Base-by-base conservation (phyloP, 129 eudicot genomes). In the Heracleum sosnowskyi region DNA sequence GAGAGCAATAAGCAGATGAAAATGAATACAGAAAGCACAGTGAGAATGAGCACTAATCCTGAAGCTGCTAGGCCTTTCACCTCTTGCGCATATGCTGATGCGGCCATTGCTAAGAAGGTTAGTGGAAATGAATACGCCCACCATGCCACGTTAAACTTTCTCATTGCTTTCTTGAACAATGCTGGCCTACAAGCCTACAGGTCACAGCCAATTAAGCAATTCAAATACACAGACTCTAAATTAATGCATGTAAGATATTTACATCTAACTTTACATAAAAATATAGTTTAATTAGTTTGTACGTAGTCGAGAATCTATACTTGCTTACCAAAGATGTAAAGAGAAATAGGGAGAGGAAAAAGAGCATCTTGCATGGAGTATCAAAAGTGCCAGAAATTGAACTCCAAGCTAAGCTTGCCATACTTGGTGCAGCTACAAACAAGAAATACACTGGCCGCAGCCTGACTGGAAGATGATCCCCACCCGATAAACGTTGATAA, bases 111-210 rank as follows among this genome's bases (percentile, higher is more conserved):
- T 35, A 92, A 86, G 80, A 85, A 85, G 35, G 89, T 88, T 28
- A 86, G 41, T 10, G 96, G 96, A 73, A 83, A 92, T 8, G 97
- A 92, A 84, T 86, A 92, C 73, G 96, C 96, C 97, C 97, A 92
- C 97, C 96, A 92, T 20, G 89, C 86, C 45, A 92, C 78, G 35
- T 75, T 92, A 74, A 86, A 92, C 85, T 82, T 89, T 74, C 78
- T 90, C 91, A 90, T 77, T 0, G 98, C 87, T 84, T 88, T 93
- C 92, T 86, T 88, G 83, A 93, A 93, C 22, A 93, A 83, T 55
- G 60, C 62, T 69, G 96, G 91, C 40, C 96, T 79, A 57, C 84
- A 83, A 31, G 82, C 93, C 96, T 93, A 66, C 35, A 64, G 37
- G 12, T 64, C 35, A 64, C 16, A 60, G 16, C 16, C 68, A 60